A percentile compares a stretch with the other conserved stretches of the same genome.
These are phyloP conservation scores for Sphaerostilbella broomeana DNA, from an alignment of 2,329 filamentous ascomycete species.

Conservation along the genomic window DNA sequence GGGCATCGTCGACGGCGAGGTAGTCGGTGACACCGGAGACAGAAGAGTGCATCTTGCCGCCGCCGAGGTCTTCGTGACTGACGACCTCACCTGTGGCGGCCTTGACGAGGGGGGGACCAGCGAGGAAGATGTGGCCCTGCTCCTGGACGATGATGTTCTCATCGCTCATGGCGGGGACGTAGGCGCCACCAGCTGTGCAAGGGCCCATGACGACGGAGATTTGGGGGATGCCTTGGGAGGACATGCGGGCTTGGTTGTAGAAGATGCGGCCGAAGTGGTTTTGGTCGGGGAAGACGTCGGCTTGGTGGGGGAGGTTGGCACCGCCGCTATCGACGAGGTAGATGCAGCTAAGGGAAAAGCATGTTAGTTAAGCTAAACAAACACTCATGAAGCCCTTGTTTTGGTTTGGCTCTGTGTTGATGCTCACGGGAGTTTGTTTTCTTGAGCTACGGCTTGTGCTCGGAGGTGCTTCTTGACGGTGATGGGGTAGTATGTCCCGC, in stretches of 20 bases:
- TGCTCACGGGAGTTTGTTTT: slow-evolving; percentile 67
- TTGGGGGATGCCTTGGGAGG: slow-evolving; percentile 79
- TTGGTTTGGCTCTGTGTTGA: no score
- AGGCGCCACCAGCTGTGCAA: slow-evolving; percentile 91
- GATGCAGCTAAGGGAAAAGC: slow-evolving; percentile 55
- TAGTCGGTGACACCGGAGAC: slow-evolving; percentile 94
- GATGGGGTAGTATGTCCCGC: slow-evolving; percentile 93
- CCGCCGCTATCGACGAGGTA: slow-evolving; percentile 96
- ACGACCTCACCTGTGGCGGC: slow-evolving; percentile 92
- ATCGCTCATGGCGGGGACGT: slow-evolving; percentile 95
- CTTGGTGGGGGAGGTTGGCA: slow-evolving; percentile 89
- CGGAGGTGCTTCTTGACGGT: slow-evolving; percentile 96
- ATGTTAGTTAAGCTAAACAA: no score
- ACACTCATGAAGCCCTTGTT: neutral
- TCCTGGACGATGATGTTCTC: slow-evolving; percentile 94
- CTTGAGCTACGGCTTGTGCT: slow-evolving; percentile 82
- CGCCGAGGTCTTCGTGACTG: slow-evolving; percentile 82
- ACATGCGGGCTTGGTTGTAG: slow-evolving; percentile 96
- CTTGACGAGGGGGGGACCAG: slow-evolving; percentile 89
- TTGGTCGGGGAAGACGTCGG: slow-evolving; percentile 89
- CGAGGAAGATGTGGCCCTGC: slow-evolving; percentile 96
- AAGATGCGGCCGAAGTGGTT: slow-evolving; percentile 97
- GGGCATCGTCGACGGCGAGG: slow-evolving; percentile 86
- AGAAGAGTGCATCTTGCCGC: slow-evolving; percentile 81
- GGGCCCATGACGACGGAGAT: slow-evolving; percentile 95